Percentiles rank a stretch among this genome's conserved stretches.
Evolutionary conservation across 2,329 filamentous ascomycete genomes (phyloP).

Genomic region (Phialocephala subalpina): DNA sequence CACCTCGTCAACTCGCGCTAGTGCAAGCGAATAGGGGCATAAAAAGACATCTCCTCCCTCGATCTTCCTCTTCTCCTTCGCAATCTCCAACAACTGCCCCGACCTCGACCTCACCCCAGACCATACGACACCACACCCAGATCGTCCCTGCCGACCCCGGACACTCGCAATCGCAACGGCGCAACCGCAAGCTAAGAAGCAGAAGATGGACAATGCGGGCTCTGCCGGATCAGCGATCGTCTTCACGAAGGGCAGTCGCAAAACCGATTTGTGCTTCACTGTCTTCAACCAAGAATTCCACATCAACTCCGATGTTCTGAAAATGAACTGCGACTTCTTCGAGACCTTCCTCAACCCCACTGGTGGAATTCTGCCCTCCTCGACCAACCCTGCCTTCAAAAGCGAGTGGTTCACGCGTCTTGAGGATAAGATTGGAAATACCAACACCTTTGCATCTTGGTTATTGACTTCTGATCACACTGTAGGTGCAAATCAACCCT

Average conservation of each 20-base stretch:
- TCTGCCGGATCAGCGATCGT: background rate
- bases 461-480: background rate
- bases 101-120: background rate
- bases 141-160: background rate
- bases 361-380: background rate
- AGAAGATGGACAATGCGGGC: background rate
- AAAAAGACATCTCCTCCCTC: background rate
- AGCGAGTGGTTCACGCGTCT: slow-evolving; percentile 1
- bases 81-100: background rate
- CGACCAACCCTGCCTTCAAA: background rate
- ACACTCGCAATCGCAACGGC: background rate
- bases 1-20: background rate
- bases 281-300: slow-evolving; percentile 5
- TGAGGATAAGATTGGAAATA: background rate
- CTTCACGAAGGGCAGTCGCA: background rate
- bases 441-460: background rate
- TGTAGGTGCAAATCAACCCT: background rate
- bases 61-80: background rate
- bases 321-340: background rate
- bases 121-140: no score
- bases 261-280: background rate
- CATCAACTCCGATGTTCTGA: background rate
- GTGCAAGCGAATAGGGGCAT: background rate
- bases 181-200: background rate
- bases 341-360: background rate